phyloP scores from a whole-genome alignment of 2,329 filamentous ascomycete species.

The Mollisia scopiformis region DNA sequence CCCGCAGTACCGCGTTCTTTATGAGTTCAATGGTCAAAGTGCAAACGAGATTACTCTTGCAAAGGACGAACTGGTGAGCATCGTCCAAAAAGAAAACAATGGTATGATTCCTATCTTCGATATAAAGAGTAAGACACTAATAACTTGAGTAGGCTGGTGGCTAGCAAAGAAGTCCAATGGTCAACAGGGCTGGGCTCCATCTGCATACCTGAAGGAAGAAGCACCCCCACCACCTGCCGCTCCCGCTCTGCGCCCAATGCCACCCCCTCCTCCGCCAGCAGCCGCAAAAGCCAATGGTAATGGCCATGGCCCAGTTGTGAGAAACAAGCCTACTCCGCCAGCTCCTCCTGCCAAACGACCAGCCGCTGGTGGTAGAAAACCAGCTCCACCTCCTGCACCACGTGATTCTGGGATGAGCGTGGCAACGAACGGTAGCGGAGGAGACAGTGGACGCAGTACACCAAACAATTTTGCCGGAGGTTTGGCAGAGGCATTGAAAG shows the following conservation, averaged over 20 bases:
- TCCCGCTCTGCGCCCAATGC: constrained; percentile 40
- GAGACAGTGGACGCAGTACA: constrained; percentile 68
- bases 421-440: constrained; percentile 49
- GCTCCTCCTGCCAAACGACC: constrained; percentile 74
- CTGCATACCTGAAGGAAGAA: constrained; percentile 90
- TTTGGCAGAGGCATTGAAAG: constrained; percentile 77
- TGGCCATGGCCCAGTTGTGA: constrained; percentile 41
- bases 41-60: constrained; percentile 83
- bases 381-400: constrained; percentile 64
- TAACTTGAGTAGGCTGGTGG: constrained; percentile 79
- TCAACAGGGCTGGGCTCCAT: constrained; percentile 94
- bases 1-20: constrained; percentile 85
- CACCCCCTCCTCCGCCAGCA: constrained; percentile 66
- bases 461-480: constrained; percentile 75
- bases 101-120: constrained; percentile 59
- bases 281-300: constrained; percentile 40
- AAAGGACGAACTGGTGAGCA: constrained; percentile 80
- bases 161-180: constrained; percentile 72
- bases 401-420: constrained; percentile 73
- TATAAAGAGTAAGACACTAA: constrained; percentile 37
- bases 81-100: constrained; percentile 94
- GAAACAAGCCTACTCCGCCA: constrained; percentile 37
- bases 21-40: constrained; percentile 85
- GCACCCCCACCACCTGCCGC: constrained; percentile 60
- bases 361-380: constrained; percentile 68